Evolutionary conservation across 1,284 basidiomycete genomes (phyloP).

Genomic region (Cutaneotrichosporon dermatis): DNA sequence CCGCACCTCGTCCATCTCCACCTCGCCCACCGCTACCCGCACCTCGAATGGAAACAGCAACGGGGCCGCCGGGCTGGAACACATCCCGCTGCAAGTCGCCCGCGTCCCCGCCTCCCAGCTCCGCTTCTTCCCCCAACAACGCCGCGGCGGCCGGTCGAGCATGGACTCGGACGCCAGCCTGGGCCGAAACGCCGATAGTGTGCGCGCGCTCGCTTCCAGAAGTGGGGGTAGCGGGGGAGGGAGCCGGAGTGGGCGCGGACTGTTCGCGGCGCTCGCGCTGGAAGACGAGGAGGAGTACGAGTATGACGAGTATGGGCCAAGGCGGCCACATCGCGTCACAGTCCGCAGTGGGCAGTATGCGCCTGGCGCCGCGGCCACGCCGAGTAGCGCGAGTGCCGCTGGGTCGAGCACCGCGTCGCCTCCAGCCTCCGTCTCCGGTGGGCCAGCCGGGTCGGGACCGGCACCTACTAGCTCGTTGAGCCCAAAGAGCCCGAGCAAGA

Average conservation of each 20-base stretch:
- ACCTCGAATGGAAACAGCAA: too few relatives aligned
- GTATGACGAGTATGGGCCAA: background rate
- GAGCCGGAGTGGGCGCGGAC: background rate
- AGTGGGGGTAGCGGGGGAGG: background rate
- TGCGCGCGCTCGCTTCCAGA: background rate
- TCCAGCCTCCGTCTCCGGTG: too few relatives aligned
- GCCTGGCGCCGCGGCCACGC: background rate
- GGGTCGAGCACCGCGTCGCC: too few relatives aligned
- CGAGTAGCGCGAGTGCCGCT: too few relatives aligned
- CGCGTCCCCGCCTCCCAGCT: conserved; percentile 45
- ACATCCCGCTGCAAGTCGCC: conserved; percentile 21
- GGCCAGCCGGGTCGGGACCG: too few relatives aligned
- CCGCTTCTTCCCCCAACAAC: conserved; percentile 40
- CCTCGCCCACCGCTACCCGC: too few relatives aligned
- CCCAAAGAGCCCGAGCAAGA: background rate
- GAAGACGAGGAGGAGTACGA: background rate
- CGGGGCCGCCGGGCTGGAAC: background rate
- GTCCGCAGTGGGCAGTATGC: background rate
- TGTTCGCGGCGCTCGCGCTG: conserved; percentile 1
- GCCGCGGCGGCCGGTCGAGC: conserved; percentile 15
- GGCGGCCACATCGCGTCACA: background rate
- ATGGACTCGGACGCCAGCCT: conserved; percentile 15
- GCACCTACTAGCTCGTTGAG: too few relatives aligned
- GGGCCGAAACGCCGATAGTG: conserved; percentile 1
- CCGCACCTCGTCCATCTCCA: too few relatives aligned